Conservation (phyloP, 768 basidiomycete species). For the Suillus brevipes region DNA sequence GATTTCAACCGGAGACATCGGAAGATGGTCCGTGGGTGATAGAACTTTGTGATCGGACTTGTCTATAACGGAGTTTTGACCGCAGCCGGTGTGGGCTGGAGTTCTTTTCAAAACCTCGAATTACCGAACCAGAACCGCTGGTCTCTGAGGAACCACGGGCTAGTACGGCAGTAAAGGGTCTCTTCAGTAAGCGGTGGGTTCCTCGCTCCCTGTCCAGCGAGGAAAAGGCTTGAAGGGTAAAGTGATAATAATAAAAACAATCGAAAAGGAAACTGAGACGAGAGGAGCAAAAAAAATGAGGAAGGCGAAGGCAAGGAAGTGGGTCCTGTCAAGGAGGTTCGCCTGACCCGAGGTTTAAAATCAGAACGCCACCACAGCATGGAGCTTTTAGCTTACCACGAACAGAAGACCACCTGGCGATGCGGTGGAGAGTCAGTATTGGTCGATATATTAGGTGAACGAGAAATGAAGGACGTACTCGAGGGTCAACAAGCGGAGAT, state of each 20-base stretch:
- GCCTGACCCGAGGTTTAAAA: conserved; percentile 44
- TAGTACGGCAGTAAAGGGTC: conserved; percentile 53
- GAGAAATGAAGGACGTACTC: conserved; percentile 48
- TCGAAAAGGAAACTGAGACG: conserved; percentile 14
- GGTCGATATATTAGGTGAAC: conserved; percentile 8
- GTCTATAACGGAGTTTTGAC: conserved; percentile 23
- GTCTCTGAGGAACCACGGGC: conserved; percentile 61
- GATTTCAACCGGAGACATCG: conserved; percentile 62
- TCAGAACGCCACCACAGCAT: conserved; percentile 8
- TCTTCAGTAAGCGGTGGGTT: conserved; percentile 57
- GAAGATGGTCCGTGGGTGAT: conserved; percentile 23
- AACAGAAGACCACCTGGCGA: conserved; percentile 72
- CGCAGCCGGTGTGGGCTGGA: conserved; percentile 19
- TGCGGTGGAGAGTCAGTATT: conserved; percentile 18
- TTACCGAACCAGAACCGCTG: conserved; percentile 80
- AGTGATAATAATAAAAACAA: conserved; percentile 13
- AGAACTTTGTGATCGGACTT: conserved; percentile 20
- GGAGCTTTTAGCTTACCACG: conserved; percentile 52
- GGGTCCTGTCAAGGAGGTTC: conserved; percentile 74
- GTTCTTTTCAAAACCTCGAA: conserved; percentile 41
- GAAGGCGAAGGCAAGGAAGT: conserved; percentile 3
- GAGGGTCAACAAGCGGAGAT: conserved; percentile 82
- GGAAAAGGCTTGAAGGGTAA: conserved; percentile 55
- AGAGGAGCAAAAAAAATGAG: conserved; percentile 9
- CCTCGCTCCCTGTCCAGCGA: conserved; percentile 74